A percentile compares a stretch with the other conserved stretches of the same genome.
Conservation (phyloP, 352 stramenopile species). For the Hyaloperonospora brassicae region DNA sequence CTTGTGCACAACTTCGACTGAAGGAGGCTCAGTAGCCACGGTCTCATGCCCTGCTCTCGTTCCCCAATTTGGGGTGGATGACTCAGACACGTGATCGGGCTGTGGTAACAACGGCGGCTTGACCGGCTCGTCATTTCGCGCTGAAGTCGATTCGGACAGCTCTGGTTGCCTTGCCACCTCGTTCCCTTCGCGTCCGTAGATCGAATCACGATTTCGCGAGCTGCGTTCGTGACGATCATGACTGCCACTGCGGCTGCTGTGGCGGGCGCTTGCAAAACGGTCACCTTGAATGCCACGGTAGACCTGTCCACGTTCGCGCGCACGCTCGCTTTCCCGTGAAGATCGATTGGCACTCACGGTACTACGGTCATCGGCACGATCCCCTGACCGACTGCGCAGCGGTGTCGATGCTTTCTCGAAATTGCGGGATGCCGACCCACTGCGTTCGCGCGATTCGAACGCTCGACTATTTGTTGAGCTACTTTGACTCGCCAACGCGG, state of each 20-base stretch:
- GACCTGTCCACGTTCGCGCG: constrained; percentile 21
- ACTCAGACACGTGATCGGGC: constrained; percentile 12
- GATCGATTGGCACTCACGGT: constrained; percentile 17
- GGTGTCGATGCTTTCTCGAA: constrained; percentile 23
- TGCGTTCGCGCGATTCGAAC: constrained; percentile 21
- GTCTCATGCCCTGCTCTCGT: constrained; percentile 17
- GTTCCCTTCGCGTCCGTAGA: constrained; percentile 15
- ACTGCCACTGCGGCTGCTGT: constrained; percentile 20
- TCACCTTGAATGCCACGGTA: constrained; percentile 21
- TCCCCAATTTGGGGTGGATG: constrained; percentile 8
- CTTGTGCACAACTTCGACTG: constrained; percentile 28
- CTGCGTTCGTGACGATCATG: constrained; percentile 25
- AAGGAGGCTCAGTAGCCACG: constrained; percentile 16
- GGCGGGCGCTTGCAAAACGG: constrained; percentile 7
- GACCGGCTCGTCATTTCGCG: constrained; percentile 15
- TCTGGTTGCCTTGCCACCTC: constrained; percentile 13
- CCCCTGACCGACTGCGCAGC: constrained; percentile 34
- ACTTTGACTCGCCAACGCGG: constrained; percentile 8
- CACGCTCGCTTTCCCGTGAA: constrained; percentile 11
- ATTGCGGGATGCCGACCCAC: constrained; percentile 22
- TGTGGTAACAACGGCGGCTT: constrained; percentile 14
- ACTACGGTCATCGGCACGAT: constrained; percentile 23
- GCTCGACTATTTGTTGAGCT: constrained; percentile 15
- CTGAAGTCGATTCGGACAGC: constrained; percentile 8
- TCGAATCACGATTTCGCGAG: constrained; percentile 12